These are phyloP conservation scores for Neurospora sublineolata DNA, from an alignment of 495 filamentous ascomycete species.

Conservation along the genomic window DNA sequence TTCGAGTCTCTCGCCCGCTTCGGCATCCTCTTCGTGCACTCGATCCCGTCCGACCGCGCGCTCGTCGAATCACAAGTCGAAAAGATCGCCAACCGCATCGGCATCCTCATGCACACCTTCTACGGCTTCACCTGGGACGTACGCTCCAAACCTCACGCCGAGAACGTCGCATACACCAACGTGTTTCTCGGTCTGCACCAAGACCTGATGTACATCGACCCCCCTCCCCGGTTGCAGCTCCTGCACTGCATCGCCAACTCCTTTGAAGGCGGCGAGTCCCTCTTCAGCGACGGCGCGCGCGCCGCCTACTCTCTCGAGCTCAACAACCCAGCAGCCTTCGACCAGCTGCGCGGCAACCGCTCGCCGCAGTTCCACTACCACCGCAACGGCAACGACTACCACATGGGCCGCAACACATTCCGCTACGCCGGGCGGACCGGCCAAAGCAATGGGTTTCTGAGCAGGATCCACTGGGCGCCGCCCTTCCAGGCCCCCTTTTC, in stretches of 20 bases:
- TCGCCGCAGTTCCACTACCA: constrained; percentile 57
- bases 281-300: constrained; percentile 63
- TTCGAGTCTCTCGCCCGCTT: constrained; percentile 42
- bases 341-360: constrained; percentile 26
- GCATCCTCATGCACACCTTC: constrained; percentile 67
- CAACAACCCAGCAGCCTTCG: constrained; percentile 14
- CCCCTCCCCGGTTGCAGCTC: constrained; percentile 70
- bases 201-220: constrained; percentile 79
- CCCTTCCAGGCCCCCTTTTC: constrained; percentile 23
- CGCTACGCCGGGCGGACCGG: constrained; percentile 27
- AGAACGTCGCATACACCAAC: constrained; percentile 85
- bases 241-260: constrained; percentile 76
- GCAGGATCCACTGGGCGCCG: constrained; percentile 56
- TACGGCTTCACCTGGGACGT: constrained; percentile 90
- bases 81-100: constrained; percentile 58
- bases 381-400: constrained; percentile 52
- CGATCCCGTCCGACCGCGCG: constrained; percentile 44
- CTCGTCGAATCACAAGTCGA: constrained; percentile 46
- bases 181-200: constrained; percentile 75
- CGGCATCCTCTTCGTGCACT: constrained; percentile 63
- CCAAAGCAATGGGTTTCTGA: neutral
- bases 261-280: constrained; percentile 63
- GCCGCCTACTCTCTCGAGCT: constrained; percentile 41
- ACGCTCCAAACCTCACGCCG: constrained; percentile 57
- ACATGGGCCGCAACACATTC: constrained; percentile 35